Conservation (phyloP, 2,329 filamentous ascomycete genomes). For the Chrysoporthe austroafricana region DNA sequence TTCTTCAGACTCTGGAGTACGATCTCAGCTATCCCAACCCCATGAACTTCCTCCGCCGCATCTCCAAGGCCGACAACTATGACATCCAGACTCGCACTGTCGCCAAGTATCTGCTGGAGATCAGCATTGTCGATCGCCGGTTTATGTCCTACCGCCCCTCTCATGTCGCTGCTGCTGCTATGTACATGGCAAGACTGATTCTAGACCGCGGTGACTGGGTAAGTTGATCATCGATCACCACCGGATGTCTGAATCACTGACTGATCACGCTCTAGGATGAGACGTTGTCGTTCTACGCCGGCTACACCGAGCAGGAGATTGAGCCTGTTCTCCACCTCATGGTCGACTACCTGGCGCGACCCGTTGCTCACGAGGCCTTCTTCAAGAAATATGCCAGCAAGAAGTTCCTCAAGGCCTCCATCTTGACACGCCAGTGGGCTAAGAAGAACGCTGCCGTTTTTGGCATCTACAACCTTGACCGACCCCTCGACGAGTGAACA, state of each 20-base stretch:
- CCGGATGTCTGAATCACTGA: constrained; percentile 34
- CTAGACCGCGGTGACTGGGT: constrained; percentile 86
- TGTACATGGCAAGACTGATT: constrained; percentile 92
- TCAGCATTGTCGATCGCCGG: constrained; percentile 90
- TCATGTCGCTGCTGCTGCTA: constrained; percentile 86
- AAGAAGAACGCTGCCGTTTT: constrained; percentile 73
- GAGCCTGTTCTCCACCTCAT: constrained; percentile 90
- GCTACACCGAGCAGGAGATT: constrained; percentile 91
- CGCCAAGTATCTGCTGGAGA: constrained; percentile 97
- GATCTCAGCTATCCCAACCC: constrained; percentile 98
- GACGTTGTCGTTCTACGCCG: constrained; percentile 86
- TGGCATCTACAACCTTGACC: constrained; percentile 52
- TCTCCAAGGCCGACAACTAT: constrained; percentile 99
- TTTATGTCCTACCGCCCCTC: constrained; percentile 91
- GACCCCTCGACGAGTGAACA: constrained; percentile 55
- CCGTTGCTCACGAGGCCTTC: constrained; percentile 93
- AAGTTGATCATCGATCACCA: constrained; percentile 36
- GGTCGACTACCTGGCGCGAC: constrained; percentile 93
- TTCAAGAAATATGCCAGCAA: constrained; percentile 99
- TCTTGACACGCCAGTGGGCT: constrained; percentile 89
- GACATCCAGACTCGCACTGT: constrained; percentile 97
- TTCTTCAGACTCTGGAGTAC: constrained; percentile 89
- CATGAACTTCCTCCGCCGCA: constrained; percentile 98
- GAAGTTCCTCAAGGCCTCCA: constrained; percentile 97
- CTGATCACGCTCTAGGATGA: constrained; percentile 61